Evolutionary conservation across 805 yeast genomes (phyloP), one percentile per base, ranked within the genome.

Genomic region (Candida arabinofermentans): DNA sequence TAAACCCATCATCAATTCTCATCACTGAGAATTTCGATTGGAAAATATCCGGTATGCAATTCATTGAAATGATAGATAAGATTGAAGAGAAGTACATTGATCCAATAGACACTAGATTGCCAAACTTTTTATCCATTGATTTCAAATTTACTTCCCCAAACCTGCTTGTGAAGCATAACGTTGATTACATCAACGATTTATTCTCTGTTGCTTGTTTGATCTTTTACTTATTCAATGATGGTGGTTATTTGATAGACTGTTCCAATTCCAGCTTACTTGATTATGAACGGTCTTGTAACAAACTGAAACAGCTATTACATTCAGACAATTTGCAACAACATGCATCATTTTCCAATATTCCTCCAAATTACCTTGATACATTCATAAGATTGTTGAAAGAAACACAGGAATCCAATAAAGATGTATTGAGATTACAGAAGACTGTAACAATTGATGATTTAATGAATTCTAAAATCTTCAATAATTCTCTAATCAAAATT

Each of bases 1-100:
- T 93, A 26, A 81, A 81, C 48, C 99, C 99, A 1, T 67, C 75
- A 8, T 77, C 95, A 0, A 71, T 93, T 1, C 75, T 84, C 42
- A 75, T 91, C 16, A 90, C 85, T 50, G 83, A 79, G 30, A 84
- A 81, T 50, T 90, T 95, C 4, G 98, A 93, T 64, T 93, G 99
- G 98, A 93, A 91, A 60, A 59, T 93, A 2, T 75, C 85, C 6
- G 97, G 97, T 0, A 72, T 93, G 48, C 75, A 66, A 55, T 74
- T 66, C 59, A 75, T 69, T 55, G 86, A 68, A 50, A 61, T 34
- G 13, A 47, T 72, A 32, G 62, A 71, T 3, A 75, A 73, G 13
- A 54, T 77, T 10, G 72, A 71, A 4, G 87, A 81, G 42, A 85
- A 71, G 57, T 80, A 72, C 49, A 66, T 86, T 34, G 86, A 86